phyloP scores from a whole-genome alignment of 2,329 filamentous ascomycete species.

The Fusarium sambucinum region DNA sequence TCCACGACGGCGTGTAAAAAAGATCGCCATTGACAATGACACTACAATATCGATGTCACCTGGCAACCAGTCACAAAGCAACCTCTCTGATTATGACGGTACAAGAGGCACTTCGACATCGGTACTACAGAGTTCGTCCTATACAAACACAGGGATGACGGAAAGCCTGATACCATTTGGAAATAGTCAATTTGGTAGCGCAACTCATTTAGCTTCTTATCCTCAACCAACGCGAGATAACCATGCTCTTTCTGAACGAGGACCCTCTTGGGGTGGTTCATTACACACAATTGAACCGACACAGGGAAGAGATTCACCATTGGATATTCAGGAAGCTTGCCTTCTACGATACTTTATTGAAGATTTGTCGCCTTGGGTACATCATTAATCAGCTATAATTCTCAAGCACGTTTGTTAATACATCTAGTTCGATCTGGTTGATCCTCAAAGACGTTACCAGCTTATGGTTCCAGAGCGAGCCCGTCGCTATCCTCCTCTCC shows the following conservation, averaged over 20 bases:
- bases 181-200: not conserved
- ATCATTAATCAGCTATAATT: rapidly evolving
- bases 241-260: slow-evolving; percentile 13
- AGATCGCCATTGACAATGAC: slow-evolving; percentile 14
- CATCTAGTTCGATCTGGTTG: slow-evolving; percentile 32
- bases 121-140: not conserved
- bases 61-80: too few relatives aligned
- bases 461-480: slow-evolving; percentile 35
- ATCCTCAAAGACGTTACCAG: slow-evolving; percentile 27
- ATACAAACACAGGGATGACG: not conserved
- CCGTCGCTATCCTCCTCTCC: slow-evolving; percentile 26
- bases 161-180: not conserved
- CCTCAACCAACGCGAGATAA: not conserved
- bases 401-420: rapidly evolving
- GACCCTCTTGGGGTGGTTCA: slow-evolving; percentile 23
- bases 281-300: slow-evolving; percentile 13
- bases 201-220: not conserved
- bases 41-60: rapidly evolving
- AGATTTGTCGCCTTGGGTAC: slow-evolving; percentile 36
- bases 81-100: not conserved
- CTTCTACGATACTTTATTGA: slow-evolving; percentile 40
- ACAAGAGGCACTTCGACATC: not conserved
- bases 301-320: not conserved
- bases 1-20: not conserved
- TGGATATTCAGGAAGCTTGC: slow-evolving; percentile 37